Conservation (phyloP, 257 asterid species). For the Striga asiatica region DNA sequence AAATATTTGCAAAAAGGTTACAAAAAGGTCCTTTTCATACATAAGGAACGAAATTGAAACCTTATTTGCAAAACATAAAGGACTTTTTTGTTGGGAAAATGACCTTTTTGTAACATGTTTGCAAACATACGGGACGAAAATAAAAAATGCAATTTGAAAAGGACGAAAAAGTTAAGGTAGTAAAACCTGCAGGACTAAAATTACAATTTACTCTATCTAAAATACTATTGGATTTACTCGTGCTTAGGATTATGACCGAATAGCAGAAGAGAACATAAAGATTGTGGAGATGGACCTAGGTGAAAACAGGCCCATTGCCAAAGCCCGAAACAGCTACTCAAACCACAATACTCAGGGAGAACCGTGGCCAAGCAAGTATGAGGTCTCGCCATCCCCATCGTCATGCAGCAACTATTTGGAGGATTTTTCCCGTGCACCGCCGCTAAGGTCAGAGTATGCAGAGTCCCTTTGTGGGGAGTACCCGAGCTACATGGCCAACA, state of each 20-base stretch:
- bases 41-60: too few species aligned
- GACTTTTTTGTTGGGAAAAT: too few species aligned
- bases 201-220: too few species aligned
- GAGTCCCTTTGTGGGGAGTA: conserved; percentile 54
- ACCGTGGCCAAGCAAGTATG: conserved; percentile 31
- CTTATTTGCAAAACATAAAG: too few species aligned
- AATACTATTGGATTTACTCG: neutral
- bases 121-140: too few species aligned
- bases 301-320: conserved; percentile 41
- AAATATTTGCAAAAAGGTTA: too few species aligned
- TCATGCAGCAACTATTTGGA: conserved; percentile 64
- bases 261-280: conserved; percentile 71
- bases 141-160: too few species aligned
- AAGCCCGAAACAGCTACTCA: conserved; percentile 59
- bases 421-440: too few species aligned
- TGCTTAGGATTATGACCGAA: conserved; percentile 44
- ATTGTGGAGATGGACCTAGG: conserved; percentile 90
- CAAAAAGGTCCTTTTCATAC: too few species aligned
- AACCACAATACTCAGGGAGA: conserved; percentile 33
- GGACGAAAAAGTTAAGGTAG: too few species aligned
- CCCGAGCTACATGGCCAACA: conserved; percentile 89
- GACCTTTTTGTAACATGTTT: too few species aligned
- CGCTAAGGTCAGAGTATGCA: conserved; percentile 57
- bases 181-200: too few species aligned
- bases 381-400: conserved; percentile 55